Percentiles rank a stretch among this genome's conserved stretches.
Evolutionary conservation across 2,329 filamentous ascomycete genomes (phyloP).

Genomic region (Penicillium freii): DNA sequence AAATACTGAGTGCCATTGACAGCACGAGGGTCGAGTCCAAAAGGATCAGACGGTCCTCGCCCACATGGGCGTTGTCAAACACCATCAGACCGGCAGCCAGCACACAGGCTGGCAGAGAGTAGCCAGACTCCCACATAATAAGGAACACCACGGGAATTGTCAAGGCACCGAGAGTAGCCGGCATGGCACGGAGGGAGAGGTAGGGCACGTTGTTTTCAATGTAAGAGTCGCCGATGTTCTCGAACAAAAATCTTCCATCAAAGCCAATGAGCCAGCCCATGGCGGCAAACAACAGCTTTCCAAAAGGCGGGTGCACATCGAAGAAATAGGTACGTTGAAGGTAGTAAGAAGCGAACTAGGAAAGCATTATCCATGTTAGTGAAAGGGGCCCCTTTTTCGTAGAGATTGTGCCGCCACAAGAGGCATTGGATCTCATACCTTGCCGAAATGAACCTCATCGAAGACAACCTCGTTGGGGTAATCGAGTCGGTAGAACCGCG

Average conservation of each 20-base stretch:
- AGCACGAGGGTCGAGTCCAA: constrained; percentile 92
- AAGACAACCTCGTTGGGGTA: constrained; percentile 97
- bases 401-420: constrained; percentile 1
- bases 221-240: constrained; percentile 99
- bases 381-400: constrained; percentile 3
- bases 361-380: constrained; percentile 16
- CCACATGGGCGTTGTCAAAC: constrained; percentile 96
- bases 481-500: constrained; percentile 92
- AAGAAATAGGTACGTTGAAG: constrained; percentile 98
- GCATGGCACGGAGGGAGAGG: constrained; percentile 90
- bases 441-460: constrained; percentile 98
- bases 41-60: constrained; percentile 90
- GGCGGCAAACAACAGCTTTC: constrained; percentile 94
- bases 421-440: constrained; percentile 60
- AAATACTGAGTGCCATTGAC: constrained; percentile 90
- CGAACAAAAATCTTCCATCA: constrained; percentile 95
- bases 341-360: constrained; percentile 65
- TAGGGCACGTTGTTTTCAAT: constrained; percentile 96
- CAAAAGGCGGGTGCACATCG: constrained; percentile 97
- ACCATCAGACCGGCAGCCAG: constrained; percentile 82
- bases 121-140: constrained; percentile 99
- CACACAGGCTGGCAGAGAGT: constrained; percentile 88
- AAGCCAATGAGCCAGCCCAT: constrained; percentile 98
- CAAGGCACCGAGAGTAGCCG: constrained; percentile 83
- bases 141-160: constrained; percentile 92